Base-by-base conservation (phyloP, 2,329 filamentous ascomycete species). In the Hypoxylon sp. region DNA sequence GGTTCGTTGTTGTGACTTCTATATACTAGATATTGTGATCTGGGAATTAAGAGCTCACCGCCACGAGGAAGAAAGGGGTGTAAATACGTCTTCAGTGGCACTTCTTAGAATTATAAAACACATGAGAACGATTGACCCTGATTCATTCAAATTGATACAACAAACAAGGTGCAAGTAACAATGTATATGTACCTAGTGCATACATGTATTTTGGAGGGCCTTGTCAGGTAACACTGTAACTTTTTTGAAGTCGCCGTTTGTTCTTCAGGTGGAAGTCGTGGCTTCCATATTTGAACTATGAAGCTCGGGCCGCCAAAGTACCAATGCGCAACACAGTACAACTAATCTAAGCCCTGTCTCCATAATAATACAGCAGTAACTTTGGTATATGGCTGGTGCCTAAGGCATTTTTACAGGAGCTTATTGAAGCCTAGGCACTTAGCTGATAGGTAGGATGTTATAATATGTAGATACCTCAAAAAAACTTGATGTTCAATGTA, bases 261-360 rank as follows among this genome's bases (percentile, higher is more conserved):
- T 47, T 47, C 17, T 19, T 31, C 2, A 31, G 5, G 29, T 31
- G 29, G 24, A 17, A 35, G 39, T 9, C 19, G 10, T 39, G 9
- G 9, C 14, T n/a, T n/a, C 14, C 17, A 37, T 26, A 14, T 37
- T 14, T 6, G 5, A 35, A n/a, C 19, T 17, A 22, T 29, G 55
- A 39, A 47, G 31, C 42, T 50, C 22, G 55, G 62, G 26, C 42
- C 54, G 31, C 53, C 19, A 22, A 11, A n/a, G 35, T 48, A 48
- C 10, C 55, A 19, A 26, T 50, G 61, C 51, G 31, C 10, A 3
- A 4, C 9, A 8, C 17, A 26, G n/a, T 31, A 51, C 31, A 14
- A 31, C 5, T 29, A 22, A 22, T 22, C 19, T 22, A 22, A 22
- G 19, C n/a, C n/a, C n/a, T n/a, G 19, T 22, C 19, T 17, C 29